phyloP scores from a whole-genome alignment of 306 rosid species.

The Fagus sylvatica region DNA sequence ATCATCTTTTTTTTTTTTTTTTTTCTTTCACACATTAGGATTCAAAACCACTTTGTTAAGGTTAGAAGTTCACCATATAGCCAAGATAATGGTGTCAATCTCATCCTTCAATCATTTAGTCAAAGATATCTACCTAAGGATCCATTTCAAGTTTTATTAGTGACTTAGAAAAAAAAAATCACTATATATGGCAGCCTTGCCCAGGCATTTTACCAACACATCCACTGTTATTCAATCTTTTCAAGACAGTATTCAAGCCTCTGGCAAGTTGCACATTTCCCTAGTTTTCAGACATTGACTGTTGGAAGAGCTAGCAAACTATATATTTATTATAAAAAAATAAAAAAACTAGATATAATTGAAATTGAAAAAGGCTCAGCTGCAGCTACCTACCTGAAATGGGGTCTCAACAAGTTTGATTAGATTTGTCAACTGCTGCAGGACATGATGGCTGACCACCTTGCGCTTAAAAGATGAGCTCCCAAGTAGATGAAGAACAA shows the following conservation, averaged over 20 bases:
- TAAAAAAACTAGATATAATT: not conserved
- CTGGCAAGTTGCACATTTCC: not conserved
- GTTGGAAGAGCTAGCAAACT: not conserved
- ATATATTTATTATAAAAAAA: not conserved
- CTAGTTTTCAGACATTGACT: not conserved
- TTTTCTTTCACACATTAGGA: not conserved
- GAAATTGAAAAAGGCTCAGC: constrained; percentile 14
- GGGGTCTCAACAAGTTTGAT: constrained; percentile 74
- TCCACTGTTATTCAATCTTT: not conserved
- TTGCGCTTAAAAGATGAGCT: constrained; percentile 82
- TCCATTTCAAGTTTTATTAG: not conserved
- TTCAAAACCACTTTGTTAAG: not conserved
- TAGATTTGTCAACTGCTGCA: constrained; percentile 82
- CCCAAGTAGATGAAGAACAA: constrained; percentile 91
- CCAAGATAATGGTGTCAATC: not conserved
- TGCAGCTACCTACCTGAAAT: constrained; percentile 69
- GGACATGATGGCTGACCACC: constrained; percentile 68
- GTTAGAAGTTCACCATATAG: not conserved
- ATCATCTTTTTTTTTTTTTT: not conserved
- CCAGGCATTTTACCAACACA: not conserved
- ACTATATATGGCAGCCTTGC: not conserved
- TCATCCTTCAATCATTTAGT: not conserved
- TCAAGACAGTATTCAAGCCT: constrained; percentile 8
- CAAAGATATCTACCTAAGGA: not conserved
- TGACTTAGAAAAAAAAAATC: not conserved